Evolutionary conservation across 1,284 basidiomycete species (phyloP).

Genomic region (Mycena sp.): DNA sequence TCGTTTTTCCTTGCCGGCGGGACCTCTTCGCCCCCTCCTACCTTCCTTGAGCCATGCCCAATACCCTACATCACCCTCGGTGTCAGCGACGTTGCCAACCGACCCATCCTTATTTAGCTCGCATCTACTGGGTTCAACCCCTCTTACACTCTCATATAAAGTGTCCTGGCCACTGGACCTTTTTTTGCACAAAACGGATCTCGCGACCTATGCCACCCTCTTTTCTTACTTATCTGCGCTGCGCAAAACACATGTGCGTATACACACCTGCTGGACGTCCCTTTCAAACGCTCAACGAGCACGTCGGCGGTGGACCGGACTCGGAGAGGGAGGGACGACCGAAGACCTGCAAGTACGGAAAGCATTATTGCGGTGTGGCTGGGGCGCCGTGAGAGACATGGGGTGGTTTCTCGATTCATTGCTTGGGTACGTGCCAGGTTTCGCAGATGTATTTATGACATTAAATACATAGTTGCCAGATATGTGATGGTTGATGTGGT

Average conservation of each 20-base stretch:
- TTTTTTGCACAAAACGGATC: constrained; percentile 82
- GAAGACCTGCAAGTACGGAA: constrained; percentile 73
- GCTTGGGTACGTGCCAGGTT: too few species aligned
- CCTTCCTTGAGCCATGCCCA: constrained; percentile 64
- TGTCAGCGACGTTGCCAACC: constrained; percentile 38
- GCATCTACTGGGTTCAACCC: constrained; percentile 77
- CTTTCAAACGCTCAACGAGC: constrained; percentile 86
- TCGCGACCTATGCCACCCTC: constrained; percentile 78
- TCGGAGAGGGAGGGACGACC: constrained; percentile 84
- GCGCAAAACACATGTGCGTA: constrained; percentile 81
- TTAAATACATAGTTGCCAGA: too few species aligned
- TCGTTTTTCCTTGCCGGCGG: constrained; percentile 78
- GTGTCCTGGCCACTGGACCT: constrained; percentile 90
- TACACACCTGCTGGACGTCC: constrained; percentile 85
- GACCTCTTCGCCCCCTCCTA: constrained; percentile 80
- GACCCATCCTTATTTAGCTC: constrained; percentile 72
- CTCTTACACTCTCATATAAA: constrained; percentile 71
- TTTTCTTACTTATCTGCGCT: constrained; percentile 88
- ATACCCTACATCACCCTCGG: constrained; percentile 45
- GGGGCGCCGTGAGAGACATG: constrained; percentile 89
- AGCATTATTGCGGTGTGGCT: constrained; percentile 77
- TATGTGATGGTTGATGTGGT: constrained; percentile 93
- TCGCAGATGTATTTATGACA: too few species aligned
- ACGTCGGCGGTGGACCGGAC: constrained; percentile 84
- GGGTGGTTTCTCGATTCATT: constrained; percentile 90